Evolutionary conservation across 331 rosid genomes (phyloP).

Genomic region (Quercus lobata): DNA sequence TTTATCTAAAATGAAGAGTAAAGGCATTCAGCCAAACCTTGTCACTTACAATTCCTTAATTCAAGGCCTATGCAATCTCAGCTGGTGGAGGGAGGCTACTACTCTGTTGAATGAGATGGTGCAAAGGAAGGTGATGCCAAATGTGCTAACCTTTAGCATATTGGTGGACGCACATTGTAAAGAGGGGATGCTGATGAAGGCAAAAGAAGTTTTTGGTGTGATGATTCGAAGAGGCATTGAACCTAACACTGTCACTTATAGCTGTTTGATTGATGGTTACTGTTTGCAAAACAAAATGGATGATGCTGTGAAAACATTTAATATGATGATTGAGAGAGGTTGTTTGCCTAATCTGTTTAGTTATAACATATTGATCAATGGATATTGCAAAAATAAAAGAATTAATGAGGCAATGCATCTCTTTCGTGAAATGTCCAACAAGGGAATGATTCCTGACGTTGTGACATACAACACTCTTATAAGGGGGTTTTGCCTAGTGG

Average conservation of each 20-base stretch:
- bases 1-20: background rate
- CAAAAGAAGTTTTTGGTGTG: background rate
- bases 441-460: background rate
- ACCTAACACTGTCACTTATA: background rate
- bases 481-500: background rate
- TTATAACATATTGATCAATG: background rate
- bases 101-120: constrained; percentile 14
- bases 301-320: background rate
- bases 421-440: background rate
- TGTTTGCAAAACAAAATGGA: background rate
- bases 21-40: too few species aligned
- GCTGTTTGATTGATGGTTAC: background rate
- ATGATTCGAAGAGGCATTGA: background rate
- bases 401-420: background rate
- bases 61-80: background rate
- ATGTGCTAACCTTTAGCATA: too few species aligned
- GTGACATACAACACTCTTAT: background rate
- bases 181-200: background rate
- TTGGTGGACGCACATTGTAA: background rate
- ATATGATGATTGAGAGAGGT: background rate
- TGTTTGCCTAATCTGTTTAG: background rate
- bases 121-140: background rate
- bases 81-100: constrained; percentile 1
- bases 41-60: background rate
- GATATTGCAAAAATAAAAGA: background rate